A percentile compares a stretch with the other conserved stretches of the same genome.
Conservation (phyloP, 2,329 filamentous ascomycete species). For the Penicillium sp. region DNA sequence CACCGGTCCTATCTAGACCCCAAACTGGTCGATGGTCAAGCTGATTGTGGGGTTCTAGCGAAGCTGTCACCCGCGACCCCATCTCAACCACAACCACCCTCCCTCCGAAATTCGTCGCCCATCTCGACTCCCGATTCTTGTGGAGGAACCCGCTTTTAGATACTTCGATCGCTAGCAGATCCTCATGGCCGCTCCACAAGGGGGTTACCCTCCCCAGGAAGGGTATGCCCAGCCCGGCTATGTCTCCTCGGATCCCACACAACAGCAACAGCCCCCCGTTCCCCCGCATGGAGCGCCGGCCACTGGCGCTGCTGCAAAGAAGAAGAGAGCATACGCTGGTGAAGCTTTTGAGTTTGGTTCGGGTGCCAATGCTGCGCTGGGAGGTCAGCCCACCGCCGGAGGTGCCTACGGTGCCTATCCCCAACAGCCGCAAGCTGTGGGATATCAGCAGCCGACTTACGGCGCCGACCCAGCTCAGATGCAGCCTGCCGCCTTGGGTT, state of each 20-base stretch:
- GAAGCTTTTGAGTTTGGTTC: slow-evolving; percentile 91
- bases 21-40: slow-evolving; percentile 11
- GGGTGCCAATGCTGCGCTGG: slow-evolving; percentile 74
- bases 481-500: slow-evolving; percentile 67
- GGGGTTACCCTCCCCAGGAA: slow-evolving; percentile 54
- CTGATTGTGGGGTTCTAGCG: slow-evolving; percentile 29
- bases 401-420: slow-evolving; percentile 66
- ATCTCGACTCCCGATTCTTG: slow-evolving; percentile 8
- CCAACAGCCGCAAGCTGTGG: slow-evolving; percentile 51
- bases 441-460: slow-evolving; percentile 47
- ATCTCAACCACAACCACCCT: slow-evolving; percentile 14
- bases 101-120: slow-evolving; percentile 11
- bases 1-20: background rate
- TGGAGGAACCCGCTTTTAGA: slow-evolving; percentile 3
- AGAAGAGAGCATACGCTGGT: slow-evolving; percentile 93
- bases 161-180: slow-evolving; percentile 9
- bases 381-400: slow-evolving; percentile 52
- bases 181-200: slow-evolving; percentile 54
- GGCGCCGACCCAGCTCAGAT: slow-evolving; percentile 46
- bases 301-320: slow-evolving; percentile 51
- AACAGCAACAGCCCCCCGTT: slow-evolving; percentile 34
- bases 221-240: slow-evolving; percentile 49
- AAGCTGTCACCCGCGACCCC: slow-evolving; percentile 28
- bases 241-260: slow-evolving; percentile 42
- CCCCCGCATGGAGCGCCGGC: slow-evolving; percentile 34